Evolutionary conservation across 495 filamentous ascomycete genomes (phyloP), one percentile per base, ranked within the genome.

Genomic region (Hyaloscypha hepaticicola): DNA sequence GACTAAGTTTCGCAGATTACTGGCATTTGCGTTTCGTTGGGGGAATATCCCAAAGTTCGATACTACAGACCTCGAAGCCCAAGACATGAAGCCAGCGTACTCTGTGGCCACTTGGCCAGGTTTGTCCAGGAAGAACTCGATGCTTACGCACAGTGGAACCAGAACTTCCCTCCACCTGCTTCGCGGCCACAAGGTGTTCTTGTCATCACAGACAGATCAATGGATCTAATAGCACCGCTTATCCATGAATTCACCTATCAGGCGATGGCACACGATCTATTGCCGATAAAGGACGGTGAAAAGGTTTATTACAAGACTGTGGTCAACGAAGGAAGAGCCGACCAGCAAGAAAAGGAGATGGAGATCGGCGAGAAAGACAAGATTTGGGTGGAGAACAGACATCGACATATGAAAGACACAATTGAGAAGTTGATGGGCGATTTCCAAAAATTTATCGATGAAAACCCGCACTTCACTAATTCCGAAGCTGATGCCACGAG

Each of bases 171-270:
- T 16, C 90, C 92, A 5, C 89, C 78, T 27, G 86, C 87, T n/a
- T 82, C 86, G 29, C 82, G 94, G 52, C 96, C 94, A 19, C 87
- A 90, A 57, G 93, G 91, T 16, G 85, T 93, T 7, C 81, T 99
- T 1, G 80, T 96, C 67, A 89, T 99, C 57, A 89, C 91, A 1
- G 95, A 99, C 77, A 85, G 95, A 60, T 90, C 92, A 12, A 92
- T 98, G 88, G 95, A 99, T 73, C 70, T 97, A 1, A 85, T 88
- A 72, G 84, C 95, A 21, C 96, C 95, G 6, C 72, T 97, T 11
- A 60, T 98, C 11, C 95, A 99, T 75, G 95, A 99, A 70, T 98
- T 99, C 71, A 98, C 96, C 11, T 99, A 97, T 73, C 95, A 98
- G 75, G 91, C 94, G 28, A 98, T 99, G 94, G 92, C 90, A 21